Percentiles rank a stretch among this genome's conserved stretches.
These are phyloP conservation scores for Phoma sp. DNA, from an alignment of 2,329 filamentous ascomycete species.

Conservation along the genomic window DNA sequence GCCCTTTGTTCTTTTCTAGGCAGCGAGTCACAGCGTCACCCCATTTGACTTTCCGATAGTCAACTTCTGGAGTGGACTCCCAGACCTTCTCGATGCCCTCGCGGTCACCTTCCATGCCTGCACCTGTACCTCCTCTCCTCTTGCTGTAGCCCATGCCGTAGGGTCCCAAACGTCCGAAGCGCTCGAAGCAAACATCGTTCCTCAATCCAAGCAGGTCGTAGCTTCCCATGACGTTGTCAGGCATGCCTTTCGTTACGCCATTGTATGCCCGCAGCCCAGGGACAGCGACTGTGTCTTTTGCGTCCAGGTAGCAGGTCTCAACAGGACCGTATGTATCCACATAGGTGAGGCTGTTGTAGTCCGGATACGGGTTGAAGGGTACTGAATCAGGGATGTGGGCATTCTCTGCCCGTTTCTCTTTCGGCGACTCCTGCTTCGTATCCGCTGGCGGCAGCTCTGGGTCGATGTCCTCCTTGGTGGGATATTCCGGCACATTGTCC, in stretches of 20 bases:
- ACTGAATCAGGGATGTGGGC: conserved; percentile 40
- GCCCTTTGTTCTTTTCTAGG: conserved; percentile 71
- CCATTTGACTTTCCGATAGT: conserved; percentile 82
- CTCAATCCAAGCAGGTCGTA: conserved; percentile 80
- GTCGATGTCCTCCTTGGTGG: conserved; percentile 63
- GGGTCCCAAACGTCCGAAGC: conserved; percentile 84
- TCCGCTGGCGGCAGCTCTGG: conserved; percentile 45
- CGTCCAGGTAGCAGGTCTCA: conserved; percentile 81
- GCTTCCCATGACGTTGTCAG: conserved; percentile 84
- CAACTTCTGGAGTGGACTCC: conserved; percentile 73
- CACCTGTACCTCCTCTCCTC: conserved; percentile 79
- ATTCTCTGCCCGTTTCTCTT: conserved; percentile 42
- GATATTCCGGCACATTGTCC: conserved; percentile 82
- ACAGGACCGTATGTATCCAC: conserved; percentile 64
- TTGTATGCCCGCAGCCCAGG: conserved; percentile 77
- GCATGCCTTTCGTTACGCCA: conserved; percentile 84
- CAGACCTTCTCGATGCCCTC: conserved; percentile 84
- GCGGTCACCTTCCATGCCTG: conserved; percentile 83
- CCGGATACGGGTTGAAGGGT: conserved; percentile 72
- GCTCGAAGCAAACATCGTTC: conserved; percentile 90
- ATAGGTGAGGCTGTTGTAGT: conserved; percentile 67
- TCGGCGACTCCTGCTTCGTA: conserved; percentile 31
- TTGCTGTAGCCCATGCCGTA: conserved; percentile 89
- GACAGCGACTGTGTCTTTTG: conserved; percentile 67
- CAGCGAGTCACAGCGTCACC: conserved; percentile 78